Conservation (phyloP, 345 rosid genomes). For the Cardamine occulta region DNA sequence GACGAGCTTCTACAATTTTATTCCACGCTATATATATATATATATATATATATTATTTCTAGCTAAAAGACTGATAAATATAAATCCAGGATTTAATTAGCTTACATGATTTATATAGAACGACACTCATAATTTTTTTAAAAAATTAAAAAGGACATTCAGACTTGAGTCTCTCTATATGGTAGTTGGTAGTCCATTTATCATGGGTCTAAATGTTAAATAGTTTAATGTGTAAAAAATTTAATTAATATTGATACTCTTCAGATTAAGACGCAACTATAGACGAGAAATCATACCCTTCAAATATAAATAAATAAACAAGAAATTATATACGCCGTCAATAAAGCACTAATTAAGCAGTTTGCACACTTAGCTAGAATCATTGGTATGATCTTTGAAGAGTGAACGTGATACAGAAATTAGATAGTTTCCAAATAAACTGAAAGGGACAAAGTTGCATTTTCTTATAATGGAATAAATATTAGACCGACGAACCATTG, state of each 20-base stretch:
- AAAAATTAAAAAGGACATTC: background rate
- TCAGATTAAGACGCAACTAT: slow-evolving; percentile 17
- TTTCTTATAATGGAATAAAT: slow-evolving; percentile 35
- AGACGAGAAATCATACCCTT: background rate
- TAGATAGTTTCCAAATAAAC: slow-evolving; percentile 16
- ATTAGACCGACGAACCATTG: slow-evolving; percentile 27
- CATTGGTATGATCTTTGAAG: background rate
- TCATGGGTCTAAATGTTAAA: background rate
- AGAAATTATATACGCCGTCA: slow-evolving; percentile 18
- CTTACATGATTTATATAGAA: background rate
- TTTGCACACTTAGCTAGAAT: background rate
- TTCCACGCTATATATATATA: background rate
- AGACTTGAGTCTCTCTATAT: slow-evolving; percentile 1
- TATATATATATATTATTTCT: background rate
- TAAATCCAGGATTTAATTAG: background rate
- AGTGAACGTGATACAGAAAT: background rate
- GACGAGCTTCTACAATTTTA: slow-evolving; percentile 7
- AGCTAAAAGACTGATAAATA: background rate
- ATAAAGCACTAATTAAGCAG: slow-evolving; percentile 20
- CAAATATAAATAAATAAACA: background rate
- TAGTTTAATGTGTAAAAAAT: background rate
- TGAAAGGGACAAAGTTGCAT: slow-evolving; percentile 24
- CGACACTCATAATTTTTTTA: background rate
- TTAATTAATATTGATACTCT: background rate
- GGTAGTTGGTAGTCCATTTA: slow-evolving; percentile 21